These are phyloP conservation scores for Candida germanica DNA, from an alignment of 805 yeast species.

Conservation along the genomic window DNA sequence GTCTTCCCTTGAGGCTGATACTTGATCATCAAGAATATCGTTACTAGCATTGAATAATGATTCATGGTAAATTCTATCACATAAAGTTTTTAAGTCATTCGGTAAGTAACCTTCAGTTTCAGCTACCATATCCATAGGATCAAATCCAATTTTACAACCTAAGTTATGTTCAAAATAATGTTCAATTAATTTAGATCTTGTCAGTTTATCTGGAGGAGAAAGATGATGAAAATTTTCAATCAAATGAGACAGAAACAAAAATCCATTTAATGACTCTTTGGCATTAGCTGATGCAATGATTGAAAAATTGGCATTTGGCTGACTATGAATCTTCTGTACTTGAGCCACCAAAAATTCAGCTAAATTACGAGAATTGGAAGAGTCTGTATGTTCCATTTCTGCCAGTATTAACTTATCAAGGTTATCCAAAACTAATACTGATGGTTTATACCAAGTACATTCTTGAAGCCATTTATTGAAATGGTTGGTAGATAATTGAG, in stretches of 20 bases:
- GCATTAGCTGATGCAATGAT: slow-evolving; percentile 62
- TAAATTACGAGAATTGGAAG: slow-evolving; percentile 59
- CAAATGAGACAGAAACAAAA: slow-evolving; percentile 64
- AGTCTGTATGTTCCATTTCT: slow-evolving; percentile 58
- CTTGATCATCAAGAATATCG: slow-evolving; percentile 11
- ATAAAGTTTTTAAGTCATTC: slow-evolving; percentile 67
- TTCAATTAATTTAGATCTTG: slow-evolving; percentile 48
- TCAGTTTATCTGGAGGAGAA: slow-evolving; percentile 65
- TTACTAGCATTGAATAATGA: slow-evolving; percentile 21
- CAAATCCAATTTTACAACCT: slow-evolving; percentile 34
- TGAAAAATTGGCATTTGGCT: slow-evolving; percentile 47
- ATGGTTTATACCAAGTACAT: slow-evolving; percentile 75
- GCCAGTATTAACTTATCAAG: slow-evolving; percentile 70
- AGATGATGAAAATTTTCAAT: slow-evolving; percentile 61
- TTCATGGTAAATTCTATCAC: slow-evolving; percentile 67
- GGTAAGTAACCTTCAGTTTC: slow-evolving; percentile 92
- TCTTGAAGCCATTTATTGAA: slow-evolving; percentile 44
- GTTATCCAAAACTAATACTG: slow-evolving; percentile 73
- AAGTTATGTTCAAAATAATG: slow-evolving; percentile 32
- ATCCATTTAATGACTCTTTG: slow-evolving; percentile 60
- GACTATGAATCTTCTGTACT: slow-evolving; percentile 42
- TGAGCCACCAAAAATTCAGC: slow-evolving; percentile 54
- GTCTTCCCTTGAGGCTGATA: slow-evolving; percentile 25
- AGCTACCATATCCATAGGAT: slow-evolving; percentile 44
- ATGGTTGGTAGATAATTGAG: slow-evolving; percentile 42